A percentile compares a stretch with the other conserved stretches of the same genome.
Evolutionary conservation across 495 filamentous ascomycete species (phyloP).

Genomic region (Neurospora intermedia): DNA sequence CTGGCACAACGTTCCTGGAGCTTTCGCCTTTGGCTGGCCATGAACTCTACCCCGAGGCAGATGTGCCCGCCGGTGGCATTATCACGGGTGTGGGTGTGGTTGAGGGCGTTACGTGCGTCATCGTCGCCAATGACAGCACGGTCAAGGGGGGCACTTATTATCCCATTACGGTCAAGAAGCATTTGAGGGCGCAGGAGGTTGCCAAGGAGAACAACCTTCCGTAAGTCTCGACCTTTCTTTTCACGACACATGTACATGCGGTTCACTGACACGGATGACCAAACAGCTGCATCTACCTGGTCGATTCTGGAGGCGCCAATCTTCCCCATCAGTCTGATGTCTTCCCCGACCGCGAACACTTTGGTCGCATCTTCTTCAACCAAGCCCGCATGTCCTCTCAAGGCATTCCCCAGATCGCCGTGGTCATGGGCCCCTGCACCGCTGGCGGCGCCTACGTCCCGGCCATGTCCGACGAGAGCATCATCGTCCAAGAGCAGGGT

Average conservation of each 20-base stretch:
- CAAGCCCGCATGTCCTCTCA: slow-evolving; percentile 83
- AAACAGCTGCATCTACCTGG: slow-evolving; percentile 76
- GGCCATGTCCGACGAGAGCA: slow-evolving; percentile 93
- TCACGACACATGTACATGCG: no score
- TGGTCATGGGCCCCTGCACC: slow-evolving; percentile 97
- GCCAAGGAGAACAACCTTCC: slow-evolving; percentile 73
- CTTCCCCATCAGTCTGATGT: slow-evolving; percentile 93
- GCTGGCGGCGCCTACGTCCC: slow-evolving; percentile 95
- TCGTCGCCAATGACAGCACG: slow-evolving; percentile 95
- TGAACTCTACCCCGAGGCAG: slow-evolving; percentile 72
- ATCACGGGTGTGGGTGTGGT: slow-evolving; percentile 89
- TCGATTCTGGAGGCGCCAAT: slow-evolving; percentile 94
- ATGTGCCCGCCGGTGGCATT: slow-evolving; percentile 66
- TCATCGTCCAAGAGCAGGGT: slow-evolving; percentile 90
- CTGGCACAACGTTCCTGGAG: slow-evolving; percentile 84
- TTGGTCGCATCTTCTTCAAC: slow-evolving; percentile 97
- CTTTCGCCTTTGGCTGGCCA: slow-evolving; percentile 80
- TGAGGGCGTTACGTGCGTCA: slow-evolving; percentile 83
- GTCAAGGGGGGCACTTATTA: slow-evolving; percentile 99
- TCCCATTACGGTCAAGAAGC: slow-evolving; percentile 96
- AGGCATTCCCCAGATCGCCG: slow-evolving; percentile 86
- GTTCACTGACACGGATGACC: not conserved
- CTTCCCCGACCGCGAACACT: slow-evolving; percentile 91
- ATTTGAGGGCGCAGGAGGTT: slow-evolving; percentile 83
- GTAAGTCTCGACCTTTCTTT: slow-evolving; percentile 22